Conservation (phyloP, 2,329 filamentous ascomycete species). For the Xylaria sp. region DNA sequence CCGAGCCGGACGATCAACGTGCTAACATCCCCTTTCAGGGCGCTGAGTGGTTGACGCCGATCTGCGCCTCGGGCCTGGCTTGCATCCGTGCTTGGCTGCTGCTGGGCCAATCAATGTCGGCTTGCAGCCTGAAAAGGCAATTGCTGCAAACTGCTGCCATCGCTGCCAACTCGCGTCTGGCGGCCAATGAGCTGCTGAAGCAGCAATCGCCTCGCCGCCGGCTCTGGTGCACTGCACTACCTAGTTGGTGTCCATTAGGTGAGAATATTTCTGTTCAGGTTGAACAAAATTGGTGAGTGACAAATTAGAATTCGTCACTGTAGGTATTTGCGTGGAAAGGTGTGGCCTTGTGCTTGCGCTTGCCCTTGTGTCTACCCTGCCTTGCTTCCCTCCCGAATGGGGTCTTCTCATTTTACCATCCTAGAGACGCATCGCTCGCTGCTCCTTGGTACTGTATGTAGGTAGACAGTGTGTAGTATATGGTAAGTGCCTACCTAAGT, state of each 20-base stretch:
- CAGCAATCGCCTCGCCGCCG: slow-evolving; percentile 2
- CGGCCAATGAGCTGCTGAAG: slow-evolving; percentile 5
- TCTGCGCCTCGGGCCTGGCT: slow-evolving; percentile 18
- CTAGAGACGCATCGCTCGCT: not conserved
- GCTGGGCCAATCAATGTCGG: slow-evolving; percentile 37
- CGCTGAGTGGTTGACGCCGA: slow-evolving; percentile 18
- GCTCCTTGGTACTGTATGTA: not conserved
- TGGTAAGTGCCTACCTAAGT: no score
- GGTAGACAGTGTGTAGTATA: slow-evolving; percentile 21
- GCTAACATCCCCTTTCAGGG: slow-evolving; percentile 16
- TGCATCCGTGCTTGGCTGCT: slow-evolving; percentile 19
- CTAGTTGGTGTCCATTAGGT: not conserved
- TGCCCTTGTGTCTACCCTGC: not conserved
- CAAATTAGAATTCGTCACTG: not conserved
- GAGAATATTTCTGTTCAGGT: no score
- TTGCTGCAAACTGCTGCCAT: slow-evolving; percentile 8
- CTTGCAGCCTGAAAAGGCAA: slow-evolving; percentile 37
- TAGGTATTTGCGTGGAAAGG: no score
- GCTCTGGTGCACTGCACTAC: not conserved
- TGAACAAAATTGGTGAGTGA: no score
- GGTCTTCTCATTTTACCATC: not conserved
- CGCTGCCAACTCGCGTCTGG: not conserved
- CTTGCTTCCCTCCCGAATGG: not conserved
- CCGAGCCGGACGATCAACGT: slow-evolving; percentile 23
- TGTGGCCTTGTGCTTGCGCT: not conserved